Evolutionary conservation across 306 rosid species (phyloP).

Genomic region (Lathyrus sativus): DNA sequence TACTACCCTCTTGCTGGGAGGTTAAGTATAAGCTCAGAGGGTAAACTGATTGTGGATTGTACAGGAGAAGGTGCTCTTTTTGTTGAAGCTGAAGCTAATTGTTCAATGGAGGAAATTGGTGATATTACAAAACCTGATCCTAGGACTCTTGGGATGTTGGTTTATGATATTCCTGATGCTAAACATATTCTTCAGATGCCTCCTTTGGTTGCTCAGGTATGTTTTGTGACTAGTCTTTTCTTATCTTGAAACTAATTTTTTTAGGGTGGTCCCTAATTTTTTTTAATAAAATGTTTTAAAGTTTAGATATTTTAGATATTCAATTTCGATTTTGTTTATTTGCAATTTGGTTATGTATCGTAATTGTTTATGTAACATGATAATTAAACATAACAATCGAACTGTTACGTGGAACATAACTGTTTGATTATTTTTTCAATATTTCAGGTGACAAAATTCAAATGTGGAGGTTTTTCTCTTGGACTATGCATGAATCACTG

Average conservation of each 20-base stretch:
- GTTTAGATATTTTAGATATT: too few species aligned
- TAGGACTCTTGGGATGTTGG: constrained; percentile 75
- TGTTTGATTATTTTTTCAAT: not conserved
- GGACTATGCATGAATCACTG: constrained; percentile 86
- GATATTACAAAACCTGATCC: constrained; percentile 83
- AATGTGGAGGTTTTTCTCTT: constrained; percentile 84
- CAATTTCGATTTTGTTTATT: too few species aligned
- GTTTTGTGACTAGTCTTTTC: not conserved
- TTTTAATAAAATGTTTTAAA: too few species aligned
- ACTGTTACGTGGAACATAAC: too few species aligned
- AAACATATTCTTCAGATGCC: constrained; percentile 85
- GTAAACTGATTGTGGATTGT: constrained; percentile 81
- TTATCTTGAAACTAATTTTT: not conserved
- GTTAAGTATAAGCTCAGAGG: constrained; percentile 67
- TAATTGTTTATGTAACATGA: too few species aligned
- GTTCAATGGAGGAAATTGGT: constrained; percentile 65
- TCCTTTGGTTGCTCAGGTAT: constrained; percentile 86
- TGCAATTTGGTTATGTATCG: too few species aligned
- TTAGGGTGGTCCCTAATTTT: too few species aligned
- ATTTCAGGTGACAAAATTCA: constrained; percentile 80
- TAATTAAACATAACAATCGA: too few species aligned
- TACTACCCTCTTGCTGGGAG: constrained; percentile 91
- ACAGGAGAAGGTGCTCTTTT: constrained; percentile 86
- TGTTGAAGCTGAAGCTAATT: constrained; percentile 87
- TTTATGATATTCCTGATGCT: constrained; percentile 84